Percentiles rank a stretch among this genome's conserved stretches.
Evolutionary conservation across 805 yeast genomes (phyloP).

Genomic region (Candida peoriensis): DNA sequence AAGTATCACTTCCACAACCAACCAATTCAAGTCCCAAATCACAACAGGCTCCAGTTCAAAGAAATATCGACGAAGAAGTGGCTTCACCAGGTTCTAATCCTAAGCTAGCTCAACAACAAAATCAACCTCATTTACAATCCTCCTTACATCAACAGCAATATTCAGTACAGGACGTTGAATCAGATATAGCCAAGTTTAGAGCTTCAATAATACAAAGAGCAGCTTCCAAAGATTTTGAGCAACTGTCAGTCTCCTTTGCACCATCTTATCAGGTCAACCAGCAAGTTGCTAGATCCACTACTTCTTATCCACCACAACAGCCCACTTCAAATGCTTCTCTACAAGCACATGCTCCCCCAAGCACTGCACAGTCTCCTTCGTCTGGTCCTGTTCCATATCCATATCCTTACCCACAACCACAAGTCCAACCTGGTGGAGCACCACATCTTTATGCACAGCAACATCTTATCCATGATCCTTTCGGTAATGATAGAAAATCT

Average conservation of each 20-base stretch:
- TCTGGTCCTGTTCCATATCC: slow-evolving; percentile 19
- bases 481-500: slow-evolving; percentile 17
- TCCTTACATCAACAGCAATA: not conserved
- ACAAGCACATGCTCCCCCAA: slow-evolving; percentile 3
- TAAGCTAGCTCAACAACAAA: slow-evolving; percentile 5
- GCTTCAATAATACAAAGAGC: slow-evolving; percentile 24
- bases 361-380: slow-evolving; percentile 11
- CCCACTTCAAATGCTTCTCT: not conserved
- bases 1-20: slow-evolving; percentile 3
- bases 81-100: slow-evolving; percentile 18
- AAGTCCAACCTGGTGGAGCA: slow-evolving; percentile 2
- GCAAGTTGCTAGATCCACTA: slow-evolving; percentile 11
- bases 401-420: slow-evolving; percentile 21
- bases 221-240: slow-evolving; percentile 21
- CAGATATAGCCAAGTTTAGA: slow-evolving; percentile 21
- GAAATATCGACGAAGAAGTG: slow-evolving; percentile 8
- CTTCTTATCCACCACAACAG: slow-evolving; percentile 1
- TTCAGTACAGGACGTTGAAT: slow-evolving; percentile 16
- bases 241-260: slow-evolving; percentile 19
- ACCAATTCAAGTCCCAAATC: slow-evolving; percentile 1
- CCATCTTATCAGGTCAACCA: slow-evolving; percentile 21
- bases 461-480: slow-evolving; percentile 22
- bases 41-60: slow-evolving; percentile 13
- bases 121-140: slow-evolving; percentile 7
- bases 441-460: slow-evolving; percentile 6